phyloP scores from a whole-genome alignment of 768 basidiomycete genomes.

The Serendipita sp. region DNA sequence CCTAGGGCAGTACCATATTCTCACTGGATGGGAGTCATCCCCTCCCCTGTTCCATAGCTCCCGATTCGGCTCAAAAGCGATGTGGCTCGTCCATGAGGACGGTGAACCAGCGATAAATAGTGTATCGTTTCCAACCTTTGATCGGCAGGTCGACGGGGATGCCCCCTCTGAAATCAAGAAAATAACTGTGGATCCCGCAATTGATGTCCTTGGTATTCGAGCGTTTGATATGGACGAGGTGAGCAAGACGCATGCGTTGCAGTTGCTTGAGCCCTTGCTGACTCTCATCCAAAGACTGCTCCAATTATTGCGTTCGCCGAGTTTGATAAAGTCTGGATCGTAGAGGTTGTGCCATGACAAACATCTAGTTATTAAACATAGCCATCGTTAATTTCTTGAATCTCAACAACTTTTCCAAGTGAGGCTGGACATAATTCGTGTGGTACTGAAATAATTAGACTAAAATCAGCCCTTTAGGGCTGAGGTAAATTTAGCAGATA shows the following conservation, averaged over 20 bases:
- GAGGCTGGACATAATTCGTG: too few relatives aligned
- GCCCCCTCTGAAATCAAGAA: background rate
- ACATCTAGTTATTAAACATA: too few relatives aligned
- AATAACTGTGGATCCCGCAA: background rate
- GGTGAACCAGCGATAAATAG: background rate
- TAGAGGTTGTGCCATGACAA: background rate
- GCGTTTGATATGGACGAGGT: constrained; percentile 5
- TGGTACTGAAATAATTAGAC: too few relatives aligned
- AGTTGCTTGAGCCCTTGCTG: background rate
- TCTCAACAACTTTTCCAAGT: too few relatives aligned
- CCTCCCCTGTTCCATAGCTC: background rate
- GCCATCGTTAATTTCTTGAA: too few relatives aligned
- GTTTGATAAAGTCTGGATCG: background rate
- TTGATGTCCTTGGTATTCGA: background rate
- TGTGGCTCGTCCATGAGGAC: background rate
- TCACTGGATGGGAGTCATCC: background rate
- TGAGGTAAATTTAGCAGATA: too few relatives aligned
- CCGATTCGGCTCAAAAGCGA: background rate
- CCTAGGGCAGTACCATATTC: too few relatives aligned
- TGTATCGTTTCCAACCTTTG: background rate
- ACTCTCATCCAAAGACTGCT: background rate
- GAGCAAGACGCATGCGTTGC: background rate
- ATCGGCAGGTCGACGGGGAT: background rate
- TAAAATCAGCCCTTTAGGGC: too few relatives aligned
- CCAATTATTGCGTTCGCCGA: constrained; percentile 1